phyloP scores from a whole-genome alignment of 2,329 filamentous ascomycete genomes.

The Celoporthe dispersa region DNA sequence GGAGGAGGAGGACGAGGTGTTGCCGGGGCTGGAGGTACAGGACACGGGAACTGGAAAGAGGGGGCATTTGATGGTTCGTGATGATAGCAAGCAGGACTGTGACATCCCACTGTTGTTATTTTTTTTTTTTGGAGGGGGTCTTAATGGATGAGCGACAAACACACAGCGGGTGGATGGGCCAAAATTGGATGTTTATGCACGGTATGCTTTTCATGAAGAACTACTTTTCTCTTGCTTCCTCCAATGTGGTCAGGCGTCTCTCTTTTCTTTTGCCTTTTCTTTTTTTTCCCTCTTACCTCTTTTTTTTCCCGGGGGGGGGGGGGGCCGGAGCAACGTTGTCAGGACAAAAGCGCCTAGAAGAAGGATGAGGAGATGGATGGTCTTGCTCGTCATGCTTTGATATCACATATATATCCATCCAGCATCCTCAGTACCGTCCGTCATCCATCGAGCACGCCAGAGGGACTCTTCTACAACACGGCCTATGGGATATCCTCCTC shows the following conservation, averaged over 20 bases:
- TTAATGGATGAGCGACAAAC: not conserved
- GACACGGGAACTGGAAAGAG: constrained; percentile 57
- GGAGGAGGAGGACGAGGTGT: constrained; percentile 44
- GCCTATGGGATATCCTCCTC: no score
- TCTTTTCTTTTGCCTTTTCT: not conserved
- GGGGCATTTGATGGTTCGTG: constrained; percentile 55
- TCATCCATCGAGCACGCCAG: not conserved
- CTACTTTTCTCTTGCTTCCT: not conserved
- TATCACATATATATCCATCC: constrained; percentile 1
- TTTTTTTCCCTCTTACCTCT: no score
- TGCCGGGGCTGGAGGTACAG: constrained; percentile 38
- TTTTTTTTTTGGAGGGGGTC: no score
- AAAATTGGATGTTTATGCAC: not conserved
- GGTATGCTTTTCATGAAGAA: not conserved
- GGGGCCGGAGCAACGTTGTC: not conserved
- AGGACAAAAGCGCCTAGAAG: not conserved
- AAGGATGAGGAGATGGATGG: not conserved
- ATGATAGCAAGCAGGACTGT: not conserved
- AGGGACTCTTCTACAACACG: not conserved
- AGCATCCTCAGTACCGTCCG: not conserved
- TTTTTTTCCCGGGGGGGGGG: no score
- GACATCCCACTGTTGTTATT: not conserved
- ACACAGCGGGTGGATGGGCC: not conserved
- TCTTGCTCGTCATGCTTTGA: not conserved
- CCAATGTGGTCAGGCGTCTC: not conserved